A percentile compares a stretch with the other conserved stretches of the same genome.
These are phyloP conservation scores for Wickerhamiella domercqiae DNA, from an alignment of 805 yeast species.

Conservation along the genomic window DNA sequence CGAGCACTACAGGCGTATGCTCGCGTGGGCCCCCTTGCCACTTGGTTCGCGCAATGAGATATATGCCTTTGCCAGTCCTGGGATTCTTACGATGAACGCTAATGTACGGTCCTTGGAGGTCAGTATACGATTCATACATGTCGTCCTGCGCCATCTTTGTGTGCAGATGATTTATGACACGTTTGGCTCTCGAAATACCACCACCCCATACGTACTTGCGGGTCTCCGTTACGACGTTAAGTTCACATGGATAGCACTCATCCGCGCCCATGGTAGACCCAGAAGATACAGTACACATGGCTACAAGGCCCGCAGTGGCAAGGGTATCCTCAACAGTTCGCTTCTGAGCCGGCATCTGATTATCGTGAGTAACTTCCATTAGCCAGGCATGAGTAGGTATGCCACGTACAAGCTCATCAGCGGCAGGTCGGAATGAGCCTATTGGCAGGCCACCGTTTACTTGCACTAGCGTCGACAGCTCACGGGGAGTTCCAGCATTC, in stretches of 20 bases:
- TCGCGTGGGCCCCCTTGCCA: conserved; percentile 20
- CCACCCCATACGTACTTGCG: conserved; percentile 38
- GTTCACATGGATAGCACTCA: conserved; percentile 69
- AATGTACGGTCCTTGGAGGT: conserved; percentile 83
- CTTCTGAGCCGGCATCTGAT: conserved; percentile 75
- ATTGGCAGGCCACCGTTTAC: conserved; percentile 91
- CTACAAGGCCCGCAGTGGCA: conserved; percentile 87
- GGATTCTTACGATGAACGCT: conserved; percentile 81
- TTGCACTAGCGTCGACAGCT: conserved; percentile 72
- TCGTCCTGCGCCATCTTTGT: conserved; percentile 28
- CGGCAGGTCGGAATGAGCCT: conserved; percentile 51
- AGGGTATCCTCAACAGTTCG: conserved; percentile 88
- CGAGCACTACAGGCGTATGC: conserved; percentile 21
- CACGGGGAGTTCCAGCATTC: conserved; percentile 87
- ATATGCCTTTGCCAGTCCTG: conserved; percentile 75
- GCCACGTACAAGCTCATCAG: conserved; percentile 35
- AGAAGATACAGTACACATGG: conserved; percentile 82
- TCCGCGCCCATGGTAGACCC: conserved; percentile 93
- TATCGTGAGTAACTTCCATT: conserved; percentile 97
- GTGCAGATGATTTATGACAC: conserved; percentile 23
- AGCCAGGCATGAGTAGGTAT: conserved; percentile 84
- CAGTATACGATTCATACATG: conserved; percentile 86
- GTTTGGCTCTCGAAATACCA: conserved; percentile 70
- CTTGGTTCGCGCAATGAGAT: conserved; percentile 73
- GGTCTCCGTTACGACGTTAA: conserved; percentile 67